Conservation (phyloP, 129 eudicot species). For the Saposhnikovia divaricata region DNA sequence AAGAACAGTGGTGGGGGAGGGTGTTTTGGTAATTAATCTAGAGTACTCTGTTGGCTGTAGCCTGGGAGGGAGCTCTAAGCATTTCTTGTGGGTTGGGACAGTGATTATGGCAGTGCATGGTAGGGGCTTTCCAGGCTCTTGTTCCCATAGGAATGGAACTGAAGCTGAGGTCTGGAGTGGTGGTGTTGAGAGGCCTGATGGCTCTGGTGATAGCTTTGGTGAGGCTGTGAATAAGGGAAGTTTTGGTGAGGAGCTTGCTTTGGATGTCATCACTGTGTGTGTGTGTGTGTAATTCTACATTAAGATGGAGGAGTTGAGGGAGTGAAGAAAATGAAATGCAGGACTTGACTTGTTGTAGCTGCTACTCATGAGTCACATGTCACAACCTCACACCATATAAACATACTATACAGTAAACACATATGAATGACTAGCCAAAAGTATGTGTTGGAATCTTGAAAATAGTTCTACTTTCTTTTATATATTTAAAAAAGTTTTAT, state of each 20-base stretch:
- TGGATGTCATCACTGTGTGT: not conserved
- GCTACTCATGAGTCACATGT: not conserved
- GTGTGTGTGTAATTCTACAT: not conserved
- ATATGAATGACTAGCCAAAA: not conserved
- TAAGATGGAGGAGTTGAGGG: not conserved
- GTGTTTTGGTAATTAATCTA: constrained; percentile 30
- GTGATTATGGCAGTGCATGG: constrained; percentile 45
- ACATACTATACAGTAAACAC: not conserved
- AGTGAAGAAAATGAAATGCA: not conserved
- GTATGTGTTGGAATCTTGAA: not conserved
- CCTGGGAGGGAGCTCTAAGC: constrained; percentile 60
- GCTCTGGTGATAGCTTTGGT: constrained; percentile 25
- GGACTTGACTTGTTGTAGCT: not conserved
- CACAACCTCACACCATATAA: not conserved
- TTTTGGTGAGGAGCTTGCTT: constrained; percentile 1
- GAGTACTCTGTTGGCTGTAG: constrained; percentile 18
- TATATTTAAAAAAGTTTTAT: too few relatives aligned
- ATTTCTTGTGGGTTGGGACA: constrained; percentile 13
- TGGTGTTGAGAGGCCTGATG: constrained; percentile 48
- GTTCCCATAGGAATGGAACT: constrained; percentile 86
- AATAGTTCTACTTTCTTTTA: too few relatives aligned
- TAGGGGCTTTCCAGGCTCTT: constrained; percentile 83
- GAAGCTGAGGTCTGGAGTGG: constrained; percentile 74
- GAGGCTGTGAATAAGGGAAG: constrained; percentile 31
- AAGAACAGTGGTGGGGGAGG: constrained; percentile 73